Evolutionary conservation across 495 filamentous ascomycete species (phyloP), one percentile per base, ranked within the genome.

Genomic region (Penicillium bovifimosum): DNA sequence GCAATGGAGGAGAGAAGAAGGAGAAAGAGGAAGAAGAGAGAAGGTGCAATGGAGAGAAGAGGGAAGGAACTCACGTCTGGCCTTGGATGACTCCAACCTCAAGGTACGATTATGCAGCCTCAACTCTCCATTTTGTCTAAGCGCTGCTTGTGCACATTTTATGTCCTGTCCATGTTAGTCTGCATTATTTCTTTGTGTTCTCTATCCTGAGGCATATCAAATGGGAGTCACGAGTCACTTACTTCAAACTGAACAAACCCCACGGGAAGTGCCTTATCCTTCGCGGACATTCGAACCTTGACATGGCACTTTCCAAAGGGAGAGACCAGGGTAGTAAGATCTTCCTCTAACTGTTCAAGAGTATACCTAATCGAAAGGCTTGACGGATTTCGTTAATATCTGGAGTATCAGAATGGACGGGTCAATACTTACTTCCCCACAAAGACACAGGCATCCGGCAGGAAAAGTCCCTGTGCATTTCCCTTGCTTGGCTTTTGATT

Each of bases 231-330:
- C n/a, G 20, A 4, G 20, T 24, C 20, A 39, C 39, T 42, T 1
- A 50, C 48, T 14, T 50, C 48, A 32, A 41, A 50, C 5, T 32
- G 16, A n/a, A 50, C 38, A 50, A 50, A 50, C 11, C 11, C 48
- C 10, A 20, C 27, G 13, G 48, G 48, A 1, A 47, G 13, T 27
- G 26, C 36, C 17, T 16, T n/a, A 13, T 20, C 7, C 5, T 33
- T 33, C 5, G 32, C 17, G 11, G 42, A 10, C 5, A 26, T 11
- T 48, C 27, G 34, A 17, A 50, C 16, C 8, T 42, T 41, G 33
- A 42, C 36, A 26, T 26, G 31, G 10, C 48, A 50, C 5, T 4
- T 16, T 6, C 48, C 48, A 35, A 34, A 50, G 3, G 16, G 1
- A 20, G 36, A 50, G 34, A 50, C 32, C n/a, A 31, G 13, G 2